Base-by-base conservation (phyloP, 768 basidiomycete genomes). In the Imleria badia region DNA sequence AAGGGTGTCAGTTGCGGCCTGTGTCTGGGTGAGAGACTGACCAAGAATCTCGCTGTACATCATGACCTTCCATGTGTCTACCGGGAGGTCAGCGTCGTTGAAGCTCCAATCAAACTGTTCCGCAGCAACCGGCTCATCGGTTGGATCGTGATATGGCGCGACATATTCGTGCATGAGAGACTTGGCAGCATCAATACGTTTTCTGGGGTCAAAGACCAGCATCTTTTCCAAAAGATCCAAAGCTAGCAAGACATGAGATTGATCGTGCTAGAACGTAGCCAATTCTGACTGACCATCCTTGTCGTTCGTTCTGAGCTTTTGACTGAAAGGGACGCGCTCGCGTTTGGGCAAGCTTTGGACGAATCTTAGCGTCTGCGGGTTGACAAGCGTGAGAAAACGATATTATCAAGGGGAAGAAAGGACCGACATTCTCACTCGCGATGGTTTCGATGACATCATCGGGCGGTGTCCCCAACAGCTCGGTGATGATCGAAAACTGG, bases 21-120 rank as follows among this genome's bases (percentile, higher is more conserved):
- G 14, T 20, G 19, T 43, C 12, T 19, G 6, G 12, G 33, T n/a
- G 10, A 22, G 45, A 26, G 22, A 46, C 87, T 58, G 65, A 94
- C 94, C 94, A 13, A 98, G 78, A 60, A 98, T 98, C 74, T 99
- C 96, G 64, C 87, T 90, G 78, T 98, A 98, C 96, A 99, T 99
- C 97, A 99, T 99, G 68, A 97, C 96, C 75, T 98, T 98, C 97
- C 97, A 99, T 1, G 93, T 96, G 66, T 99, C 97, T 12, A 98
- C 91, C 0, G 97, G 97, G 42, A 99, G 79, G 71, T 99, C 97
- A 19, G 97, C 97, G 60, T 99, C 97, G 72, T 99, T 99, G 83
- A 99, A 99, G 65, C 87, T 91, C 97, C 97, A 99, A 73, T 99
- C 97, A 66, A 99, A 99, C 67, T 90, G 88, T 69, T 98, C 94